A percentile compares a stretch with the other conserved stretches of the same genome.
Conservation (phyloP, 257 asterid species). For the Buddleja alternifolia region DNA sequence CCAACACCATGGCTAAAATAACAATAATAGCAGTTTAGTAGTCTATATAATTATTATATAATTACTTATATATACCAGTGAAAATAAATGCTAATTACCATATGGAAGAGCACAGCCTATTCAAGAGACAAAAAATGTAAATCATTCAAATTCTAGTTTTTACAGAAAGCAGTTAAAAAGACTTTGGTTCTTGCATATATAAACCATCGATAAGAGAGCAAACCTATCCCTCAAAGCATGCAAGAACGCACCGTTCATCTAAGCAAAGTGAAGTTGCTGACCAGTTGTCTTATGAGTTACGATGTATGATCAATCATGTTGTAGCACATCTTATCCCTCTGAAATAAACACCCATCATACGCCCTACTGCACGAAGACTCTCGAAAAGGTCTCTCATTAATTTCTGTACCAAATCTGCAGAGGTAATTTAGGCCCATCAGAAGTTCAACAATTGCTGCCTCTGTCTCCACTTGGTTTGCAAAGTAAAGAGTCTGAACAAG, state of each 20-base stretch:
- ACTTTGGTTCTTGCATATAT: constrained; percentile 12
- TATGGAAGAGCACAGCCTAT: not conserved
- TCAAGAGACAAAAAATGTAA: not conserved
- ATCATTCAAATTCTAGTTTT: constrained; percentile 17
- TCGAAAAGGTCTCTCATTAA: constrained; percentile 42
- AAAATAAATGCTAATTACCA: not conserved
- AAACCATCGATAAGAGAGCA: constrained; percentile 13
- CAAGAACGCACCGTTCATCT: not conserved
- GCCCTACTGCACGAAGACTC: constrained; percentile 49
- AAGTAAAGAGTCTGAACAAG: constrained; percentile 83
- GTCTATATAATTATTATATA: not conserved
- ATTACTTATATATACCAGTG: not conserved
- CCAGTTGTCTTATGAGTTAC: constrained; percentile 15
- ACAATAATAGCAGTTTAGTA: not conserved
- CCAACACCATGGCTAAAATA: not conserved
- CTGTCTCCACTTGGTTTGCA: constrained; percentile 61
- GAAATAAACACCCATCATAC: constrained; percentile 39
- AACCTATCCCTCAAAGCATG: too few species aligned
- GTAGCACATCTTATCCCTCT: constrained; percentile 32
- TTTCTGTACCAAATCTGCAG: constrained; percentile 49
- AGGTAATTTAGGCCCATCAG: constrained; percentile 73
- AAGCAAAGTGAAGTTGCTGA: not conserved
- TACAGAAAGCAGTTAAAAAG: constrained; percentile 1
- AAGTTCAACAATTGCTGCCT: constrained; percentile 65
- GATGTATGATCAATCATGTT: constrained; percentile 37